Base-by-base conservation (phyloP, 345 rosid genomes). In the Clarkia xantiana region DNA sequence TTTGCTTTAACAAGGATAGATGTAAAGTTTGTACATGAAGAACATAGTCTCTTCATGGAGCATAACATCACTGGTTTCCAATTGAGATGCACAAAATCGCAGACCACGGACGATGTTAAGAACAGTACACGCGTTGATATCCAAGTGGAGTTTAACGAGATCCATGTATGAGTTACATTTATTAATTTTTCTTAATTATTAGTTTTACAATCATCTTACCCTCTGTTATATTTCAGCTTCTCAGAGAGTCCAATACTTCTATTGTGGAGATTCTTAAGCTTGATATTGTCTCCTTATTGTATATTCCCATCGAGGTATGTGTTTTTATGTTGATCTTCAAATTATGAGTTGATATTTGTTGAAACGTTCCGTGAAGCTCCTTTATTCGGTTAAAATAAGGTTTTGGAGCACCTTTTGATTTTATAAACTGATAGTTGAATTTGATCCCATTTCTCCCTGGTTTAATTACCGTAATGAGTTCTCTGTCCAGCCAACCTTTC, bases 211-310 rank as follows among this genome's bases (percentile, higher is more conserved):
- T 63, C 50, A 62, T 57, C 59, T 53, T 59, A 40, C 55, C 51
- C 49, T 67, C 52, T 51, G 60, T 50, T 57, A 47, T 60, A 44
- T 76, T 78, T 68, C 83, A 91, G 98, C 67, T 91, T 60, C 61
- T 84, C 55, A 86, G 76, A 65, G 96, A 82, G 68, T 81, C 70
- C 40, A 78, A 74, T 58, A 59, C 76, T 65, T 86, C 96, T 19
- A 43, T 91, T 55, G 58, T 86, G 72, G 96, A 91, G 75, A 86
- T 91, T 60, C 59, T 84, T 79, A 91, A 86, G 80, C 82, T 86
- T 60, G 87, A 75, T 55, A 72, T 84, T 61, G 62, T 72, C 59
- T 86, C 94, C 47, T 82, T 76, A 58, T 67, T 84, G 63, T 84
- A 84, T 76, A 70, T 91, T 58, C 94, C 94, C 18, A 5, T 71